Conservation (phyloP, 129 eudicot genomes). For the Chrysanthemum seticuspe region DNA sequence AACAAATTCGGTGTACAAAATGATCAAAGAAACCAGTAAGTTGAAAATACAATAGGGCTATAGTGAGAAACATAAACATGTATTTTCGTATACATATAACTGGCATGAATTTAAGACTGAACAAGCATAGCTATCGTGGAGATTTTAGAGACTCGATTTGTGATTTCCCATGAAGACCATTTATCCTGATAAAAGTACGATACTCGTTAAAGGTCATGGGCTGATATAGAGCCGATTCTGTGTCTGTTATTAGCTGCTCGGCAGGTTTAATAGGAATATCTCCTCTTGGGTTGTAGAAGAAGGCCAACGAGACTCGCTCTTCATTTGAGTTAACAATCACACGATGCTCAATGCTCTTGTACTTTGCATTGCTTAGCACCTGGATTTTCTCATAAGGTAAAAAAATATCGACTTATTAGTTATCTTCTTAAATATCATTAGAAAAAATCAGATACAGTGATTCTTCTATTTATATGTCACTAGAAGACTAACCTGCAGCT, state of each 20-base stretch:
- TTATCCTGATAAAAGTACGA: constrained; percentile 50
- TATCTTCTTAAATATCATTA: no score
- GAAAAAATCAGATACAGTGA: no score
- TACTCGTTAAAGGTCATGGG: constrained; percentile 57
- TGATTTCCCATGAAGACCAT: constrained; percentile 61
- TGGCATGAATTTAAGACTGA: background rate
- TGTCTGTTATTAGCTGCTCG: constrained; percentile 41
- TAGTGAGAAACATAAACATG: background rate
- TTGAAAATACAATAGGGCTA: background rate
- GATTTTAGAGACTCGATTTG: constrained; percentile 59
- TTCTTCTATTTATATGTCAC: no score
- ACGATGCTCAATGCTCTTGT: constrained; percentile 72
- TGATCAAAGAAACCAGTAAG: no score
- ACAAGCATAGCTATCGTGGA: constrained; percentile 28
- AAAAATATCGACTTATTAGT: no score
- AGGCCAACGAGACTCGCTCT: constrained; percentile 67
- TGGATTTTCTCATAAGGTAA: background rate
- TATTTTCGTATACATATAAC: background rate
- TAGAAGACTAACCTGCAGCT: constrained; percentile 48
- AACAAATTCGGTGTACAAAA: no score
- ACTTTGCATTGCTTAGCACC: constrained; percentile 63
- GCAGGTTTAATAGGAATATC: constrained; percentile 55
- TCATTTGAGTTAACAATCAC: constrained; percentile 55
- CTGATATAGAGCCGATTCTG: constrained; percentile 39
- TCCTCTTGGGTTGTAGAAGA: constrained; percentile 70